phyloP scores from a whole-genome alignment of 2,329 filamentous ascomycete species.

The Diaporthe sp. region DNA sequence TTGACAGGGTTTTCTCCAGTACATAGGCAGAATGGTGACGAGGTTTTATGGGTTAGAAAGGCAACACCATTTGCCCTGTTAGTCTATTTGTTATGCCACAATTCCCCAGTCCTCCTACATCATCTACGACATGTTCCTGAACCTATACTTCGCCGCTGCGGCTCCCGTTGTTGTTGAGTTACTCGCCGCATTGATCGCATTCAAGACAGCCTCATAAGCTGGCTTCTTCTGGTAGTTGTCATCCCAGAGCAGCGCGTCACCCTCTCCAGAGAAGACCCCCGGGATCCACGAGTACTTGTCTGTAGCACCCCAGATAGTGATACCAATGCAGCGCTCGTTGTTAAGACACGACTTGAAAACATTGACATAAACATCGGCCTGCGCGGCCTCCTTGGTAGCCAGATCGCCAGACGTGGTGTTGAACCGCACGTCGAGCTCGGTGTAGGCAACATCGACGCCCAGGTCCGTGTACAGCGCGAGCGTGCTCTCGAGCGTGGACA shows the following conservation, averaged over 20 bases:
- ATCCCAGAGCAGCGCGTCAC: conserved; percentile 57
- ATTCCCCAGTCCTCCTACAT: no score
- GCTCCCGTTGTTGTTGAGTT: not conserved
- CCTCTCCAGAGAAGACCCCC: conserved; percentile 55
- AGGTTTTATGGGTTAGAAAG: not conserved
- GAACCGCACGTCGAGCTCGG: conserved; percentile 66
- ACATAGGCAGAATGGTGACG: no score
- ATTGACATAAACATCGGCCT: conserved; percentile 62
- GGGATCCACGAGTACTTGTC: conserved; percentile 55
- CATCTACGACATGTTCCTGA: not conserved
- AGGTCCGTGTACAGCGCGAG: conserved; percentile 58
- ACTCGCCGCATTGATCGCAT: conserved; percentile 10
- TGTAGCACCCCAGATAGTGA: conserved; percentile 60
- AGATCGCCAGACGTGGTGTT: conserved; percentile 51
- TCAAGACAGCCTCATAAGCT: conserved; percentile 49
- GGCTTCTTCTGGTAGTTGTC: conserved; percentile 55
- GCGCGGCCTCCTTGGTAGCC: conserved; percentile 50
- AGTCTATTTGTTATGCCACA: not conserved
- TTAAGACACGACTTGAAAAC: conserved; percentile 56
- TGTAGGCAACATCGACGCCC: conserved; percentile 64
- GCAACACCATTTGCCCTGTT: not conserved
- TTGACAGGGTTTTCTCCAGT: no score
- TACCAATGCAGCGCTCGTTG: conserved; percentile 56
- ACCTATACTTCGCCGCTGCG: not conserved
- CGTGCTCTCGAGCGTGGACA: conserved; percentile 51